A percentile compares a stretch with the other conserved stretches of the same genome.
These are phyloP conservation scores for Sistotremastrum suecicum DNA, from an alignment of 768 basidiomycete genomes.

Conservation along the genomic window DNA sequence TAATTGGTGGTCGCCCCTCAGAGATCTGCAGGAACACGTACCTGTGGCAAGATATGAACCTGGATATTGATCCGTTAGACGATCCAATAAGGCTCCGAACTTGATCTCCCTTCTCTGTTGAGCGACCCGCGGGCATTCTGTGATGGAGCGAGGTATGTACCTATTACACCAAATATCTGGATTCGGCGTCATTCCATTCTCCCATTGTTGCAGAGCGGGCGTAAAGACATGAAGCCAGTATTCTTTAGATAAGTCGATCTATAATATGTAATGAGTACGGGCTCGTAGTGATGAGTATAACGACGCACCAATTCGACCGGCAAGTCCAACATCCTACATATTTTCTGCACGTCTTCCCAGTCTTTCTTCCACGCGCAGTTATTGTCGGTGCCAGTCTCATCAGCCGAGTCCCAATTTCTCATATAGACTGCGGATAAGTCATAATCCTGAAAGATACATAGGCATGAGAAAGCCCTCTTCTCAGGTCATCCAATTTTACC, in stretches of 20 bases:
- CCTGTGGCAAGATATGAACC: constrained; percentile 76
- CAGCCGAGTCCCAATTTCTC: constrained; percentile 89
- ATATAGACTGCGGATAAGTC: constrained; percentile 85
- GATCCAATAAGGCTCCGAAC: constrained; percentile 70
- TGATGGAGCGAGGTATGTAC: constrained; percentile 20
- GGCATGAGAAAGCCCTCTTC: neutral
- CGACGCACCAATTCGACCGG: constrained; percentile 55
- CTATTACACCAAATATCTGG: constrained; percentile 89
- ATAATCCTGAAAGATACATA: constrained; percentile 37
- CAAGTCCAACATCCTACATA: constrained; percentile 60
- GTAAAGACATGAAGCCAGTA: constrained; percentile 91
- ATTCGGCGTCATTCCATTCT: constrained; percentile 72
- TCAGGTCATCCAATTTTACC: constrained; percentile 19
- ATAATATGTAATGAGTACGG: constrained; percentile 1
- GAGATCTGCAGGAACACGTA: constrained; percentile 14
- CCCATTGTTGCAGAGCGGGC: constrained; percentile 69
- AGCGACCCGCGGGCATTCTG: neutral
- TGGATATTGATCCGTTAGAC: constrained; percentile 25
- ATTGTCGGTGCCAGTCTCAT: constrained; percentile 63
- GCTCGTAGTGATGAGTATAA: neutral
- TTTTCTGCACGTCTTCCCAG: constrained; percentile 78
- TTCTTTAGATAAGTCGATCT: constrained; percentile 81
- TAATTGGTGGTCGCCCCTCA: neutral
- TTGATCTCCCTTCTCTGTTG: constrained; percentile 59
- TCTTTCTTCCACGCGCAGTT: constrained; percentile 96